Base-by-base conservation (phyloP, 176 grass and related monocot genomes). In the Lolium rigidum region DNA sequence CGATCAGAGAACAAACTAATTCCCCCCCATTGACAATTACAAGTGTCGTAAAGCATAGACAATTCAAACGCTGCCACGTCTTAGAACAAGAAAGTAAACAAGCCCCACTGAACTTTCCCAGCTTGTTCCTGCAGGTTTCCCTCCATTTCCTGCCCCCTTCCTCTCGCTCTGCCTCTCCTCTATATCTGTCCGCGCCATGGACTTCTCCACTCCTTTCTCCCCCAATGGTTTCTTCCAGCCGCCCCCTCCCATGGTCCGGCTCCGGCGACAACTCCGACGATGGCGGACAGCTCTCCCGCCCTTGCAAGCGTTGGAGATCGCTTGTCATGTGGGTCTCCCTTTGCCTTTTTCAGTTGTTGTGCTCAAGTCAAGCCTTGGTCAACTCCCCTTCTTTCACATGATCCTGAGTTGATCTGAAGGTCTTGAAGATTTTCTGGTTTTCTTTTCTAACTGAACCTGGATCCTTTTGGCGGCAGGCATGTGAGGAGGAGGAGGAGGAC, bases 221-320 rank as follows among this genome's bases (percentile, higher is more conserved):
- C 50, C 70, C 77, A n/a, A 88, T 88, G 90, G 86, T 82, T 63
- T 8, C 89, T 80, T 66, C 74, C 73, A 87, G 10, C 22, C 26
- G 89, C 41, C 81, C 17, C 38, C 60, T 41, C 25, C 62, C 77
- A 6, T 88, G 69, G 61, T 52, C 77, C 15, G 2, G 16, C 7
- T 43, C 76, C 10, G 0, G 21, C 11, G 35, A 14, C 14, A 79
- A 44, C 22, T 74, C 9, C 13, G 10, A 24, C 22, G 25, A 10
- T 12, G 21, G 22, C 76, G 31, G 8, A 44, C 69, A 88, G 82
- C 77, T 85, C 8, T 87, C 89, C 43, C 41, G 31, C 3, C 89
- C 89, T 37, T 78, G 70, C 69, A 85, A 62, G 52, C 89, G 89
- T 10, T 91, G 89, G 89, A 72, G 74, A 37, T 81, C 86, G 1